Evolutionary conservation across 2,329 filamentous ascomycete species (phyloP).

Genomic region (Pleurostoma richardsiae): DNA sequence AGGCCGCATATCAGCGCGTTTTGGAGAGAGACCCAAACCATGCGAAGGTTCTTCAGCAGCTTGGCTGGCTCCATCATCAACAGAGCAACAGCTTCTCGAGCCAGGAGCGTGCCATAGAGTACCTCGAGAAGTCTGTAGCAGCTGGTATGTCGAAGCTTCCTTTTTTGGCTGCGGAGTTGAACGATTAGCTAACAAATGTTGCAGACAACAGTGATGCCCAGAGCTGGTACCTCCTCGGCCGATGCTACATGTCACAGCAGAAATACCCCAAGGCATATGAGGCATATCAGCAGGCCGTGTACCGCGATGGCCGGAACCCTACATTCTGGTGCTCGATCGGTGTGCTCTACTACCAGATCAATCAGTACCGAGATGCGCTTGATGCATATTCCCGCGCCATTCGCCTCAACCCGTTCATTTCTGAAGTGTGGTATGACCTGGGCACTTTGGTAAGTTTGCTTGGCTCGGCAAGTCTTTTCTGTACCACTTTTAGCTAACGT

Average conservation of each 20-base stretch:
- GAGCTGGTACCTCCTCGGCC: slow-evolving; percentile 96
- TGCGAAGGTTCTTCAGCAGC: slow-evolving; percentile 94
- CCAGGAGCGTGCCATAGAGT: slow-evolving; percentile 95
- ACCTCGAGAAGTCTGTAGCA: slow-evolving; percentile 91
- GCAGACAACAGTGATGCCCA: slow-evolving; percentile 90
- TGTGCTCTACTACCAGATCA: slow-evolving; percentile 98
- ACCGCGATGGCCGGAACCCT: slow-evolving; percentile 93
- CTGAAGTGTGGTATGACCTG: slow-evolving; percentile 98
- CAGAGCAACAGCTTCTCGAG: slow-evolving; percentile 87
- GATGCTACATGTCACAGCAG: slow-evolving; percentile 99
- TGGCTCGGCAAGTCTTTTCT: slow-evolving; percentile 8
- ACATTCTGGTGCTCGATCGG: slow-evolving; percentile 99
- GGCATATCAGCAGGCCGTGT: slow-evolving; percentile 97
- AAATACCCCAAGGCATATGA: slow-evolving; percentile 99
- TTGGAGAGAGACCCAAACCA: slow-evolving; percentile 93
- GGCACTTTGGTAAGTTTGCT: slow-evolving; percentile 75
- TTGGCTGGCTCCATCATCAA: slow-evolving; percentile 96
- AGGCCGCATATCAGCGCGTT: slow-evolving; percentile 86
- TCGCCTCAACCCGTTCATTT: slow-evolving; percentile 94
- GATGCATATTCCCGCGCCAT: slow-evolving; percentile 98
- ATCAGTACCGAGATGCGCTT: slow-evolving; percentile 95
- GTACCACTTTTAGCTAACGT: slow-evolving; percentile 12
- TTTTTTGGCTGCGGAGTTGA: too few relatives aligned
- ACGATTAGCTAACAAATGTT: slow-evolving; percentile 16
- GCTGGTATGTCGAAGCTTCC: slow-evolving; percentile 58